These are phyloP conservation scores for Adansonia digitata DNA, from an alignment of 345 rosid species.

Conservation along the genomic window DNA sequence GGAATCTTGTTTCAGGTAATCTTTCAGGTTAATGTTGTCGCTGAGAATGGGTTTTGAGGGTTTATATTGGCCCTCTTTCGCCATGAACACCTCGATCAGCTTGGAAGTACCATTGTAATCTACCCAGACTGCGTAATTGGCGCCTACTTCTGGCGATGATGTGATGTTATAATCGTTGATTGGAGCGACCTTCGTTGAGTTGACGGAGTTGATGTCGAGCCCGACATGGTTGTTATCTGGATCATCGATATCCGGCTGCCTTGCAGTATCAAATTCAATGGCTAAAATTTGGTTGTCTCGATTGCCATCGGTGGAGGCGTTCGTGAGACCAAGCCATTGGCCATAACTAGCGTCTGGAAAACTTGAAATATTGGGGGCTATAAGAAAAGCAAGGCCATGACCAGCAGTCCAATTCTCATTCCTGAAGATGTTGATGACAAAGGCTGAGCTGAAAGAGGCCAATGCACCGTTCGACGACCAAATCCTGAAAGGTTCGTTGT, in stretches of 20 bases:
- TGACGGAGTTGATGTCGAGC: constrained; percentile 39
- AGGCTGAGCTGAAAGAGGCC: constrained; percentile 34
- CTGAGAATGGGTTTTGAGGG: constrained; percentile 24
- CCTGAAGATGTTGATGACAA: constrained; percentile 28
- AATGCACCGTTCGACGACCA: not conserved
- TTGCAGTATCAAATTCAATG: constrained; percentile 44
- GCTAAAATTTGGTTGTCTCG: constrained; percentile 29
- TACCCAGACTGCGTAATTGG: constrained; percentile 34
- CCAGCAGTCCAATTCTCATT: constrained; percentile 10
- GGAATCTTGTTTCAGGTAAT: constrained; percentile 26
- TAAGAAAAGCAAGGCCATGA: constrained; percentile 34
- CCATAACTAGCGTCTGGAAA: constrained; percentile 25
- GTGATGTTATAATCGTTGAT: constrained; percentile 24
- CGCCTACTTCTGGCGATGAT: constrained; percentile 1
- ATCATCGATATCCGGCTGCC: constrained; percentile 41
- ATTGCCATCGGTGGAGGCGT: constrained; percentile 22
- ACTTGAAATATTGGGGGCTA: constrained; percentile 25
- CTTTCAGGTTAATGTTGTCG: constrained; percentile 22
- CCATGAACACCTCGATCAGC: constrained; percentile 33
- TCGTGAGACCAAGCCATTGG: constrained; percentile 38
- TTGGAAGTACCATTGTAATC: constrained; percentile 25
- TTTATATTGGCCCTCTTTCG: not conserved
- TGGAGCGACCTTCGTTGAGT: constrained; percentile 19
- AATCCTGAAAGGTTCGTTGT: constrained; percentile 25
- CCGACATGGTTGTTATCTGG: constrained; percentile 49